Evolutionary conservation across 2,329 filamentous ascomycete species (phyloP), one percentile per base, ranked within the genome.

Genomic region (Pezicula radicicola): DNA sequence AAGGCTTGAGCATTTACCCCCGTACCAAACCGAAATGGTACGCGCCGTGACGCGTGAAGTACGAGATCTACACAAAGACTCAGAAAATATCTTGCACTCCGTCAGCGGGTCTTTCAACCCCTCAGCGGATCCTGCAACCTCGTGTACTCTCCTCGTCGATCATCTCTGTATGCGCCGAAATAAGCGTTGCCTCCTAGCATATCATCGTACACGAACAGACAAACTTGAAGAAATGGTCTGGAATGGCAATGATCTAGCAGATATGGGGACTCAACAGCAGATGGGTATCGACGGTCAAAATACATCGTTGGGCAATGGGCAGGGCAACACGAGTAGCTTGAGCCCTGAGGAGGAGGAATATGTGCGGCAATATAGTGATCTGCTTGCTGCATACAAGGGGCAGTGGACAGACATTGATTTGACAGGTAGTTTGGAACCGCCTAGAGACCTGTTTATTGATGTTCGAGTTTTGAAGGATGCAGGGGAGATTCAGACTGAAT

Each of bases 401-500:
- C 91, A 96, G 65, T 99, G 93, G 93, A 97, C 93, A 18, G 94
- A 99, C 68, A 88, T 99, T 60, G 94, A 99, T 70, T 75, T 99
- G 50, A 97, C 94, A 3, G 94, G 94, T 30, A 94, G 89, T 65
- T 75, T 99, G 66, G 91, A 96, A 66, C 94, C 94, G 21, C 94
- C 94, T n/a, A 84, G 84, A 62, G 94, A 99, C 71, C 74, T 99
- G 49, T 99, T 97, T 69, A 96, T 99, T 63, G 94, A 99, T 69
- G 94, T 99, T 35, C 80, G 94, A 44, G 94, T 99, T 46, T 73
- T 99, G 58, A 97, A 94, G 69, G 94, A 99, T 74, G 94, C 93
- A 1, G 94, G 95, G 4, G 94, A 99, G 75, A 97, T 99, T 58
- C 93, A 99, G 74, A 99, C 94, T 0, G 95, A 99, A 77, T 99